Evolutionary conservation across 805 yeast genomes (phyloP), one percentile per base, ranked within the genome.

Genomic region (Wickerhamiella lipophila): DNA sequence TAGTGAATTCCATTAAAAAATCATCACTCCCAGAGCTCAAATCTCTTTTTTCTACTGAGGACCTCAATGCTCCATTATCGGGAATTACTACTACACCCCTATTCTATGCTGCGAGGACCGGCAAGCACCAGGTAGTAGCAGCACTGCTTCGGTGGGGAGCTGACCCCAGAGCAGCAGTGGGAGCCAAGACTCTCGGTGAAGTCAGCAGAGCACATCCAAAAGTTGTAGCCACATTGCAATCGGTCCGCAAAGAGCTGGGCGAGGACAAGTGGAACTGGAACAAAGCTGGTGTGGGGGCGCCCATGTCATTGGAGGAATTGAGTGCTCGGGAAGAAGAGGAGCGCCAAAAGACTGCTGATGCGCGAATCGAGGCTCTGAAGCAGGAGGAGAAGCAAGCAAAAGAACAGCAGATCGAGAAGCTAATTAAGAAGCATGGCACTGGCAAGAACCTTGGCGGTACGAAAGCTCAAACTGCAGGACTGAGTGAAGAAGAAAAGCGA

Each of bases 181-280:
- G 61, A 25, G 83, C 81, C 0, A 79, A 73, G 55, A 76, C 87
- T 0, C 75, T 97, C 0, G 81, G 71, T 57, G 94, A 89, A 52
- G 50, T 85, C 0, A 69, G 83, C 2, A 62, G 70, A 8, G 74
- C 72, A 46, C 15, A 45, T 34, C 59, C 58, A 2, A 53, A 57
- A 16, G 57, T 65, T 3, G 45, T 59, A 6, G 71, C 71, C 3
- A 72, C 78, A 0, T 85, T 87, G 64, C 89, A 83, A 59, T 66
- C 79, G 0, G 78, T 81, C 1, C 70, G 98, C 52, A 54, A 62
- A 46, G 74, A 68, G 29, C 62, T 87, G 8, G 96, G 95, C 1
- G 94, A 86, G 58, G 94, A 86, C 58, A 71, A 63, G 49, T 77
- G 81, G 60, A 75, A 83, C 60, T 87, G 97, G 96, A 64, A 63